Evolutionary conservation across 2,329 filamentous ascomycete genomes (phyloP), one percentile per base, ranked within the genome.

Genomic region (Incumbomyces lentus): DNA sequence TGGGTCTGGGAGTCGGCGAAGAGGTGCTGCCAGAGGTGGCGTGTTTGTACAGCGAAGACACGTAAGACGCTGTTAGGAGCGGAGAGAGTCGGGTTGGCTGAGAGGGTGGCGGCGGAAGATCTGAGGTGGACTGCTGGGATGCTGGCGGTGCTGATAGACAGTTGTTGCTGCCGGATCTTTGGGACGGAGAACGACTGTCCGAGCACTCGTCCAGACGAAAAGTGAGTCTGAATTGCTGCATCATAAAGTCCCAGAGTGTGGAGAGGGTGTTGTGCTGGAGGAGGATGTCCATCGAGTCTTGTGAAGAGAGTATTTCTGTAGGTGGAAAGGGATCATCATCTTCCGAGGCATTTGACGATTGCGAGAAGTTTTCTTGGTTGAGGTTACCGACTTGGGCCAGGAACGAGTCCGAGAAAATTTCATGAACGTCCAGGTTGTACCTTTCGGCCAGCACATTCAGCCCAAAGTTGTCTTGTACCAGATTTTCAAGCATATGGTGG

Each of bases 401-500:
- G 58, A 96, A 94, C 0, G 69, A 67, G 56, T 93, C 84, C 0
- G 86, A 88, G 60, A 96, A 93, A 0, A 72, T 60, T 2, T 72
- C 72, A 12, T 82, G 52, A 0, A 78, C 64, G 26, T 86, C 72
- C 6, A 95, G 69, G 0, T 73, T 70, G 55, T 95, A 93, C 1
- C 88, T 81, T 6, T 71, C 62, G 48, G 90, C 80, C 1, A 96
- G 71, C 0, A 71, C 66, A 16, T 77, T 64, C 31, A 87, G 85
- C 47, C 87, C 77, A 0, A 95, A 72, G 6, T 75, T 73, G 41
- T 82, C 82, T 0, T 78, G 74, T 1, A 83, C 85, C 57, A 96
- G 78, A 2, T 81, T 74, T 8, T 81, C 78, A n/a, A 98, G 71
- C 44, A 96, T 79, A 19, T 81, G 81, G 54, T 90, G 88, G 60